Evolutionary conservation across 176 grass and related monocot genomes (phyloP).

Genomic region (Hyparrhenia diplandra): DNA sequence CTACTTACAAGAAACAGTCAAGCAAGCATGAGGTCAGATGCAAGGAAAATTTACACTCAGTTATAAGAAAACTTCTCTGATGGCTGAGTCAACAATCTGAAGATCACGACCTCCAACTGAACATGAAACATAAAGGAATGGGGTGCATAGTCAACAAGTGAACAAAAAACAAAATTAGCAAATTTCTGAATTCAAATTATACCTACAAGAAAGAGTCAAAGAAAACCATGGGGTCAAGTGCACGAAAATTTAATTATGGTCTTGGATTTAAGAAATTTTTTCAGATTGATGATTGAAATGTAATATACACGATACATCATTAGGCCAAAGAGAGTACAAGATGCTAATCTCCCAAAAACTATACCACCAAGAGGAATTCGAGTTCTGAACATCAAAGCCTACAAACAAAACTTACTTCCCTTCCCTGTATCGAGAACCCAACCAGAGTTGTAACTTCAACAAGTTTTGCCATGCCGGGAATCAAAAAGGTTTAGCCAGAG

Average conservation of each 20-base stretch:
- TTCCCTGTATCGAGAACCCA: slow-evolving; percentile 35
- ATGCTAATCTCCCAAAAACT: slow-evolving; percentile 52
- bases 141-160: neutral
- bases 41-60: neutral
- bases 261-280: slow-evolving; percentile 15
- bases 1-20: slow-evolving; percentile 1
- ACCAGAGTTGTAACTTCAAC: slow-evolving; percentile 25
- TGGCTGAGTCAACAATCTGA: neutral
- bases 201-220: slow-evolving; percentile 11
- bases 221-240: slow-evolving; percentile 9
- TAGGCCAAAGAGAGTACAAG: slow-evolving; percentile 35
- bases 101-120: neutral
- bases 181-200: neutral
- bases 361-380: slow-evolving; percentile 44
- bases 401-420: slow-evolving; percentile 45
- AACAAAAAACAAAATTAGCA: neutral
- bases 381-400: slow-evolving; percentile 40
- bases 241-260: neutral
- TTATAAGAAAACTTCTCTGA: slow-evolving; percentile 12
- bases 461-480: slow-evolving; percentile 28
- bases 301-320: slow-evolving; percentile 50
- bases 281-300: slow-evolving; percentile 41
- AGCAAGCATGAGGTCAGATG: slow-evolving; percentile 7
- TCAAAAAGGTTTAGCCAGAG: slow-evolving; percentile 38
- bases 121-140: neutral